Conservation (phyloP, 352 stramenopile species). For the Phytophthora syringae region DNA sequence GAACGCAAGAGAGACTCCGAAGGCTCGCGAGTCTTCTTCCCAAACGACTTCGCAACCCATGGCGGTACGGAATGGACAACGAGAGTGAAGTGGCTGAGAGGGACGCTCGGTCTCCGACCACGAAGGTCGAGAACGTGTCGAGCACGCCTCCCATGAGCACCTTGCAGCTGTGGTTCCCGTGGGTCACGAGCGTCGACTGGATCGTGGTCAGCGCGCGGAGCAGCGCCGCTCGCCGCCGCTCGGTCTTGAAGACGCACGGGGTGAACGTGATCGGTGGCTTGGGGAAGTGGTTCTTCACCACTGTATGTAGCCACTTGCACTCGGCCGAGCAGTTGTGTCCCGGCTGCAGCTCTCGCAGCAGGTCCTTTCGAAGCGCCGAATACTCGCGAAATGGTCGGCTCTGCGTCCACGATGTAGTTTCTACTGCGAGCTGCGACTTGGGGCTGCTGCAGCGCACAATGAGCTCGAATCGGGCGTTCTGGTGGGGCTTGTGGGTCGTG, state of each 20-base stretch:
- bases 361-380: constrained; percentile 38
- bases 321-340: constrained; percentile 47
- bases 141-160: constrained; percentile 45
- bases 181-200: constrained; percentile 43
- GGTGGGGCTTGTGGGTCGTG: constrained; percentile 21
- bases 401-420: constrained; percentile 32
- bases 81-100: too few species aligned
- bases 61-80: constrained; percentile 14
- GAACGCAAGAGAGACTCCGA: constrained; percentile 19
- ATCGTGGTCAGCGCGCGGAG: constrained; percentile 40
- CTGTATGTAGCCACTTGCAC: too few species aligned
- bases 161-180: constrained; percentile 44
- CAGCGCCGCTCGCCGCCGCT: constrained; percentile 30
- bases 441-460: constrained; percentile 16
- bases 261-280: constrained; percentile 33
- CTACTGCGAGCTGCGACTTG: constrained; percentile 12
- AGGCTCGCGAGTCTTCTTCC: constrained; percentile 27
- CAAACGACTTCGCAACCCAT: constrained; percentile 17
- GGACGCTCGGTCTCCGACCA: constrained; percentile 23
- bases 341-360: constrained; percentile 40
- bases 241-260: constrained; percentile 21
- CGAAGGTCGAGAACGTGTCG: constrained; percentile 34
- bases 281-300: constrained; percentile 56
- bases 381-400: constrained; percentile 39
- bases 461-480: constrained; percentile 29